Conservation (phyloP, 345 rosid genomes). For the Passiflora organensis region DNA sequence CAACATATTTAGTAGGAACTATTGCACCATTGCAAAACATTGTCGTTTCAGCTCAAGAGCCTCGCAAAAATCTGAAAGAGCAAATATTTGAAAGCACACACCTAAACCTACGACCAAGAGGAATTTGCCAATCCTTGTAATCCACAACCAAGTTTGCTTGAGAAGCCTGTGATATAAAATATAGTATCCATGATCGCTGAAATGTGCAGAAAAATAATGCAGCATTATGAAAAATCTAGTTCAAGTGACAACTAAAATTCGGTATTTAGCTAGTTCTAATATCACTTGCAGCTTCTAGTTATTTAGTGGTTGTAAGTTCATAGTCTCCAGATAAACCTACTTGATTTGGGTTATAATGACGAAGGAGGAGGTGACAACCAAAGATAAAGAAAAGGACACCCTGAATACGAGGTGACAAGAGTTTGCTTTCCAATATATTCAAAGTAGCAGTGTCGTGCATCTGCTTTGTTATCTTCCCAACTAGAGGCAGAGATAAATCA, state of each 20-base stretch:
- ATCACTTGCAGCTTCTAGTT: too few species aligned
- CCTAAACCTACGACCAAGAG: slow-evolving; percentile 96
- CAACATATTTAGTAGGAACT: slow-evolving; percentile 8
- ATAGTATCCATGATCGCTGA: not conserved
- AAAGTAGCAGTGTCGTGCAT: too few species aligned
- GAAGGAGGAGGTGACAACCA: too few species aligned
- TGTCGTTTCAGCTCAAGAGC: not conserved
- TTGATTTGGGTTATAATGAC: too few species aligned
- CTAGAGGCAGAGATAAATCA: too few species aligned
- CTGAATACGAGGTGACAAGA: too few species aligned
- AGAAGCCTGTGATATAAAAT: slow-evolving; percentile 50
- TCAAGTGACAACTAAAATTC: not conserved
- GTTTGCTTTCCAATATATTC: too few species aligned
- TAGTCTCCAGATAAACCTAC: too few species aligned
- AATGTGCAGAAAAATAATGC: not conserved
- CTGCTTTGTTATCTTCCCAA: too few species aligned
- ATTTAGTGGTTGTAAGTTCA: too few species aligned
- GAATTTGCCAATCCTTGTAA: slow-evolving; percentile 95
- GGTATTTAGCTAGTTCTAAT: not conserved
- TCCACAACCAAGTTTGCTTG: slow-evolving; percentile 79
- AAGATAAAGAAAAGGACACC: too few species aligned
- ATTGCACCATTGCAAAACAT: not conserved
- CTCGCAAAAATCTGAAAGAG: slow-evolving; percentile 2
- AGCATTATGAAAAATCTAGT: not conserved
- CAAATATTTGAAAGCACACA: slow-evolving; percentile 21